Conservation (phyloP, 495 filamentous ascomycete species). For the Penicillium argentinense region DNA sequence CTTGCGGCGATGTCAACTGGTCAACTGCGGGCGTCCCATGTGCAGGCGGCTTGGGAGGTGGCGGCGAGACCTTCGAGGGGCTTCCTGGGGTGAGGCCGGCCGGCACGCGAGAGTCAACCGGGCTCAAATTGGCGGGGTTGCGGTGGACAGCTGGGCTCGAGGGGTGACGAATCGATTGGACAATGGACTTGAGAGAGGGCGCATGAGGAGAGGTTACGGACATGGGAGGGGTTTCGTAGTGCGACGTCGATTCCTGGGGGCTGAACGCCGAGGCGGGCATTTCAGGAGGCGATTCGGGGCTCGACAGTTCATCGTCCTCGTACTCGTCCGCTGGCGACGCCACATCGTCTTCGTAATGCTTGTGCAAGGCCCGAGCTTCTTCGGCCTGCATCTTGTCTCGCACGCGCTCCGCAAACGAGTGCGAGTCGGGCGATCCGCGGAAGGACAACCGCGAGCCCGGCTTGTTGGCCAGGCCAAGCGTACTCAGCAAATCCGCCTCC, state of each 20-base stretch:
- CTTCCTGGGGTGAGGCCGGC: conserved; percentile 22
- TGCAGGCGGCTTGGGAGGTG: conserved; percentile 12
- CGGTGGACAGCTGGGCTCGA: conserved; percentile 16
- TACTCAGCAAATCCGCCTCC: conserved; percentile 41
- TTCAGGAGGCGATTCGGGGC: conserved; percentile 10
- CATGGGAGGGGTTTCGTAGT: conserved; percentile 31
- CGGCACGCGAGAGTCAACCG: conserved; percentile 26
- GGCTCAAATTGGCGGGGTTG: conserved; percentile 17
- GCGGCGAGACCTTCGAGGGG: conserved; percentile 14
- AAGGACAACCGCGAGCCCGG: conserved; percentile 43
- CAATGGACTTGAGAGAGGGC: conserved; percentile 28
- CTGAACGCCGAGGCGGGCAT: conserved; percentile 21
- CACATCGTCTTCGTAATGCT: conserved; percentile 32
- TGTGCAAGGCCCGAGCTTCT: conserved; percentile 67
- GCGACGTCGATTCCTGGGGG: conserved; percentile 22
- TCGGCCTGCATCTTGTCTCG: conserved; percentile 73
- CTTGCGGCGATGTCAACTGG: conserved; percentile 14
- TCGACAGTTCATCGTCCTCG: conserved; percentile 16
- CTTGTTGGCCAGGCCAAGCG: conserved; percentile 27
- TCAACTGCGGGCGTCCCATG: conserved; percentile 2
- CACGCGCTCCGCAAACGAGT: conserved; percentile 53
- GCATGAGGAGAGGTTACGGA: conserved; percentile 21
- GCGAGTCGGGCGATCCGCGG: conserved; percentile 40
- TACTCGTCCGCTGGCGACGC: conserved; percentile 27
- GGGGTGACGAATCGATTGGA: conserved; percentile 27